phyloP scores from a whole-genome alignment of 371 early-diverging fungal species.

The Apophysomyces variabilis region DNA sequence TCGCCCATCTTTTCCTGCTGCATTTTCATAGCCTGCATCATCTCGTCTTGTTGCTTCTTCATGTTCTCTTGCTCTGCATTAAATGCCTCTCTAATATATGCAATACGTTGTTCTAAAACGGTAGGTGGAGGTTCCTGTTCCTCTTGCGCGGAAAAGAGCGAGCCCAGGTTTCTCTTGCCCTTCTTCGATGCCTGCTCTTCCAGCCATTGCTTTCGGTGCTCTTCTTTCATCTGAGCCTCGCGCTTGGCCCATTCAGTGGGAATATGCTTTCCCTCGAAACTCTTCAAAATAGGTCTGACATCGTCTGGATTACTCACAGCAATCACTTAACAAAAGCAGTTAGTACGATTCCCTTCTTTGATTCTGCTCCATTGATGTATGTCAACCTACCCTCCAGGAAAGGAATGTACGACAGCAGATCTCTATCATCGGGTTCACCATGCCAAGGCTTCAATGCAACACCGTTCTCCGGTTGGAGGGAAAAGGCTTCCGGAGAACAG shows the following conservation, averaged over 20 bases:
- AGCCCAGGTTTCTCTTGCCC: constrained; percentile 33
- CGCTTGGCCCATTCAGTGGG: constrained; percentile 70
- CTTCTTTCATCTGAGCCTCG: constrained; percentile 68
- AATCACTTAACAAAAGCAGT: constrained; percentile 47
- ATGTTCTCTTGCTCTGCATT: constrained; percentile 47
- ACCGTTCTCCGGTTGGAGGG: constrained; percentile 89
- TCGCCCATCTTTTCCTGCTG: constrained; percentile 56
- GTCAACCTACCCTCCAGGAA: constrained; percentile 76
- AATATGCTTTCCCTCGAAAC: constrained; percentile 68
- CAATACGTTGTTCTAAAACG: constrained; percentile 57
- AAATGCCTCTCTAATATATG: constrained; percentile 58
- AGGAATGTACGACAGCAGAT: constrained; percentile 79
- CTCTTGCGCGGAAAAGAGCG: constrained; percentile 39
- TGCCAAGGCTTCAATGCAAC: constrained; percentile 81
- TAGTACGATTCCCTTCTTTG: not conserved
- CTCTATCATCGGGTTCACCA: constrained; percentile 80
- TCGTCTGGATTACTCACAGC: constrained; percentile 72
- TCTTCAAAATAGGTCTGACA: constrained; percentile 68
- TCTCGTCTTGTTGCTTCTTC: constrained; percentile 54
- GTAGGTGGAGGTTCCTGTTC: constrained; percentile 47
- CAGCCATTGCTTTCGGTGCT: constrained; percentile 70
- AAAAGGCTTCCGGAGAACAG: constrained; percentile 73
- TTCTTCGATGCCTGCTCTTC: constrained; percentile 63
- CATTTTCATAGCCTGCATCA: constrained; percentile 53
- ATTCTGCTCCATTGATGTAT: no score